Percentiles rank a stretch among this genome's conserved stretches.
These are phyloP conservation scores for Peterozyma xylosa DNA, from an alignment of 805 yeast species.

Conservation along the genomic window DNA sequence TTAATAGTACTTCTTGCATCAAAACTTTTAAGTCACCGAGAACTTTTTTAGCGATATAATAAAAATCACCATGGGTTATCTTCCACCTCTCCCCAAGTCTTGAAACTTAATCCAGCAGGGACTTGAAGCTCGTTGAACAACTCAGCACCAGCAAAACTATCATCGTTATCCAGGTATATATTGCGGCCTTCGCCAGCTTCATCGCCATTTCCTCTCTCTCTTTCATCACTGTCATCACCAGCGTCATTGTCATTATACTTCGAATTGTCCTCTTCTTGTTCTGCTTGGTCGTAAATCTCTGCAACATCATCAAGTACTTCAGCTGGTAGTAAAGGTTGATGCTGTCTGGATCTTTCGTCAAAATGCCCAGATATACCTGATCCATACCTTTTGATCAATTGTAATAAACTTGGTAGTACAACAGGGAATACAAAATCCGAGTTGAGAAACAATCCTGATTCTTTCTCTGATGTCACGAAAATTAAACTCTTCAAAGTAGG, in stretches of 20 bases:
- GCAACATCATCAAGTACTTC: constrained; percentile 67
- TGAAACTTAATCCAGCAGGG: constrained; percentile 44
- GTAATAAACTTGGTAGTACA: constrained; percentile 65
- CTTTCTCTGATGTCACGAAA: constrained; percentile 13
- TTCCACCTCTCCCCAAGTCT: constrained; percentile 49
- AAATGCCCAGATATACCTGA: constrained; percentile 54
- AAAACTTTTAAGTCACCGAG: too few species aligned
- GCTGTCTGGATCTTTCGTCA: constrained; percentile 42
- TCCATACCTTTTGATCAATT: constrained; percentile 70
- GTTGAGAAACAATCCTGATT: constrained; percentile 36
- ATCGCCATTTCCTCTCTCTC: not conserved
- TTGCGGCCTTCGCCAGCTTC: constrained; percentile 1
- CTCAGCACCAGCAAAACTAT: constrained; percentile 31
- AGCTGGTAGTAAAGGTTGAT: constrained; percentile 68
- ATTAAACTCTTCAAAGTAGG: constrained; percentile 9
- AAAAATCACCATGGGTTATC: constrained; percentile 54
- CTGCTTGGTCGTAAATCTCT: constrained; percentile 45
- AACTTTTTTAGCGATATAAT: too few species aligned
- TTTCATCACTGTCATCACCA: constrained; percentile 8
- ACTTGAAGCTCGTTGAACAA: constrained; percentile 38
- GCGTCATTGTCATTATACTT: constrained; percentile 9
- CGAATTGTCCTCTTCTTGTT: constrained; percentile 13
- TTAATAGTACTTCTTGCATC: too few species aligned
- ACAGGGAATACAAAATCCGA: constrained; percentile 46
- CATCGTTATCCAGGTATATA: constrained; percentile 1